Evolutionary conservation across 2,329 filamentous ascomycete species (phyloP).

Genomic region (Thermochaetoides dissita): DNA sequence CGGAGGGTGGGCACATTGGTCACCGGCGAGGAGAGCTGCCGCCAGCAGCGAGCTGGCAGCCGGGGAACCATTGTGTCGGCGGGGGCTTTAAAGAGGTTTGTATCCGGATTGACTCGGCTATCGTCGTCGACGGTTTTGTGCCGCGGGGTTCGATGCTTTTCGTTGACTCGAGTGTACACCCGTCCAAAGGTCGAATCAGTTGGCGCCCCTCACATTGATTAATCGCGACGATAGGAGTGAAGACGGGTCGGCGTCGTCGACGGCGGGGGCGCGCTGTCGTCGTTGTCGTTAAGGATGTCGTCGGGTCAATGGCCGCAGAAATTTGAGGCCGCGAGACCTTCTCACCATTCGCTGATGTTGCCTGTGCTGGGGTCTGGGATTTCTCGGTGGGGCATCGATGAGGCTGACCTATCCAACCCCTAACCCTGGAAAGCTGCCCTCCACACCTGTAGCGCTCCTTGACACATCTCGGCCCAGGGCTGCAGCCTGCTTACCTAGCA

Average conservation of each 20-base stretch:
- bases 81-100: no score
- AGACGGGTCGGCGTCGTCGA: slow-evolving; percentile 8
- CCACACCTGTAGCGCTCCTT: no score
- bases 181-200: neutral
- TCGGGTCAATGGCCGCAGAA: slow-evolving; percentile 9
- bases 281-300: neutral
- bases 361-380: no score
- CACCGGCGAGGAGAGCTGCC: slow-evolving; percentile 11
- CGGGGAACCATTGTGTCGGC: slow-evolving; percentile 19
- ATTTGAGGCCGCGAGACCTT: slow-evolving; percentile 10
- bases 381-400: no score
- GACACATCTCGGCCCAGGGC: no score
- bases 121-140: no score
- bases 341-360: no score
- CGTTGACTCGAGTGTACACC: neutral
- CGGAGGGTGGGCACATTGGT: slow-evolving; percentile 3
- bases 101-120: no score
- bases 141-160: neutral
- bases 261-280: slow-evolving; percentile 8
- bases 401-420: no score
- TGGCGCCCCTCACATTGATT: slow-evolving; percentile 5
- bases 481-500: no score
- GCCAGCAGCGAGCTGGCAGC: slow-evolving; percentile 21
- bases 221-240: neutral
- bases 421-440: no score